Conservation (phyloP, 129 eudicot genomes). For the Artemisia tridentata region DNA sequence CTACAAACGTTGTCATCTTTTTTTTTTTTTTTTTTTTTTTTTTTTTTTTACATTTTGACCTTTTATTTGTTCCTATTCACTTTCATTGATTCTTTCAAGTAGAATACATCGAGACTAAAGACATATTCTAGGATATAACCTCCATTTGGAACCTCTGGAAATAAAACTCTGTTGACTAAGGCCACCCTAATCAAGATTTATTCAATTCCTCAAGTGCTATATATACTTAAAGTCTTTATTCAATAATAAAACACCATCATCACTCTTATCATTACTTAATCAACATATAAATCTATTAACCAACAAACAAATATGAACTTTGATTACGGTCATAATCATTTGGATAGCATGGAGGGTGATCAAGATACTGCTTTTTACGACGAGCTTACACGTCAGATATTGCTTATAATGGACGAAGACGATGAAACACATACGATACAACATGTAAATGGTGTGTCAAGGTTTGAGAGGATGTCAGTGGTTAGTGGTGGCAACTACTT, state of each 20-base stretch:
- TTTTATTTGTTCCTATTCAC: constrained; percentile 15
- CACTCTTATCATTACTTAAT: not conserved
- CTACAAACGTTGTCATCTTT: constrained; percentile 7
- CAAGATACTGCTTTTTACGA: constrained; percentile 43
- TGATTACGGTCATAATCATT: not conserved
- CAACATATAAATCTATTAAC: not conserved
- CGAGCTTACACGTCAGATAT: constrained; percentile 57
- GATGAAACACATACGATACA: constrained; percentile 25
- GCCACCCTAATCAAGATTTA: constrained; percentile 25
- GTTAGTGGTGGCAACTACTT: constrained; percentile 32
- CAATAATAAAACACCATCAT: not conserved
- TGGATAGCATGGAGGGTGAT: not conserved
- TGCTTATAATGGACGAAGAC: constrained; percentile 55
- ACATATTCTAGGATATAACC: constrained; percentile 24
- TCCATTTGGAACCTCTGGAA: constrained; percentile 25
- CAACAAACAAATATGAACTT: not conserved
- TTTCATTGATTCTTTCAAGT: constrained; percentile 29
- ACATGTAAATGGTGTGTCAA: constrained; percentile 1
- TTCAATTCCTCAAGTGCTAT: constrained; percentile 8
- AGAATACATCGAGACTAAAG: constrained; percentile 22
- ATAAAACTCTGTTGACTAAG: constrained; percentile 5
- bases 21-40: not conserved
- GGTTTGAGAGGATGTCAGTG: constrained; percentile 3
- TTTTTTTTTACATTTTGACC: constrained; percentile 9
- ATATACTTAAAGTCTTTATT: constrained; percentile 10